phyloP scores from a whole-genome alignment of 2,329 filamentous ascomycete species.

The Apiospora aurea region DNA sequence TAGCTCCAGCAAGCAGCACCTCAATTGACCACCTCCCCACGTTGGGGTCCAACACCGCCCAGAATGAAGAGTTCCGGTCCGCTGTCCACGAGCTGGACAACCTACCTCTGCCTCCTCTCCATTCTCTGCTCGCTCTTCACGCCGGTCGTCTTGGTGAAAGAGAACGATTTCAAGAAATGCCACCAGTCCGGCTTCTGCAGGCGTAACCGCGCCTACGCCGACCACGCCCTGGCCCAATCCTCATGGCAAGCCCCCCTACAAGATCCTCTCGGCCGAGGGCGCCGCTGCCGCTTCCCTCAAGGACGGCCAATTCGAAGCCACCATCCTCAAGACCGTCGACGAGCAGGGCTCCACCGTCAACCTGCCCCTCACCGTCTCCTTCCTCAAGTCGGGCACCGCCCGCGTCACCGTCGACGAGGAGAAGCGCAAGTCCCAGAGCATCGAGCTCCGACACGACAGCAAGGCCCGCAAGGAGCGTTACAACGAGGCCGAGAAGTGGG shows the following conservation, averaged over 20 bases:
- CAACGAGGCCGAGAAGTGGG: constrained; percentile 88
- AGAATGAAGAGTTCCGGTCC: constrained; percentile 59
- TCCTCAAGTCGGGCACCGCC: constrained; percentile 87
- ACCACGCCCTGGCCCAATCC: constrained; percentile 67
- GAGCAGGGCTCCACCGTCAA: constrained; percentile 72
- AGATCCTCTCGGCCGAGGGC: constrained; percentile 73
- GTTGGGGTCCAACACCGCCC: constrained; percentile 28
- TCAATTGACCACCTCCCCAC: constrained; percentile 9
- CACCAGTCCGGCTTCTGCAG: constrained; percentile 96
- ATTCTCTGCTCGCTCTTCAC: constrained; percentile 67
- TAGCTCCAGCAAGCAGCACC: constrained; percentile 2
- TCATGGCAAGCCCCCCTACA: constrained; percentile 84
- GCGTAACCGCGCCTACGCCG: constrained; percentile 89
- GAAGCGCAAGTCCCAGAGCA: constrained; percentile 85
- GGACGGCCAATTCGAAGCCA: constrained; percentile 80
- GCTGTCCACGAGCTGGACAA: constrained; percentile 69
- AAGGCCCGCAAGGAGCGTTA: constrained; percentile 89
- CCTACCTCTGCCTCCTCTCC: constrained; percentile 65
- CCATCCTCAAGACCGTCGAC: constrained; percentile 80
- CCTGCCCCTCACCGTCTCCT: constrained; percentile 84
- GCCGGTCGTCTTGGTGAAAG: constrained; percentile 82
- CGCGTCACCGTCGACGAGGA: constrained; percentile 92
- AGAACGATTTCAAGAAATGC: constrained; percentile 97
- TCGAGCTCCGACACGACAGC: constrained; percentile 86
- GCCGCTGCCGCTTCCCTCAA: constrained; percentile 60